A percentile compares a stretch with the other conserved stretches of the same genome.
These are phyloP conservation scores for Pugionium cornutum DNA, from an alignment of 345 rosid species.

Conservation along the genomic window DNA sequence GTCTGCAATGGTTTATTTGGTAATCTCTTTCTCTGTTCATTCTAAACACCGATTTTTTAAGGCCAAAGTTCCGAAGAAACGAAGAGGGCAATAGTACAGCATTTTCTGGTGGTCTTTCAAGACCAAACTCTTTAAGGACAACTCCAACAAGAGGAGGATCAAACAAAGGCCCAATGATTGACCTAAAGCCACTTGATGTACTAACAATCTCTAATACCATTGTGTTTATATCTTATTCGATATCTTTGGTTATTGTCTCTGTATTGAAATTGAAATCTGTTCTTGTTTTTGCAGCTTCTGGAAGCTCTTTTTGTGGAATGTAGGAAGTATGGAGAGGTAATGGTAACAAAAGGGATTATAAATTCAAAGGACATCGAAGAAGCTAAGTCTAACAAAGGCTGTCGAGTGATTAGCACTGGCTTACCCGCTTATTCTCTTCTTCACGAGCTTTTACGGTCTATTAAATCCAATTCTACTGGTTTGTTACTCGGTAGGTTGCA, in stretches of 20 bases:
- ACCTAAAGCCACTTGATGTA: constrained; percentile 86
- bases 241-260: neutral
- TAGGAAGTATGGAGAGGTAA: constrained; percentile 54
- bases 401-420: constrained; percentile 73
- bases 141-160: constrained; percentile 60
- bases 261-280: neutral
- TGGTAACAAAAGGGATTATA: constrained; percentile 73
- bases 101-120: constrained; percentile 46
- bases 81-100: constrained; percentile 37
- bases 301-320: constrained; percentile 63
- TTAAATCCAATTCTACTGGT: constrained; percentile 59
- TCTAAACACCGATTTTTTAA: neutral
- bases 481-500: constrained; percentile 64
- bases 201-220: neutral
- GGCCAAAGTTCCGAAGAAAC: constrained; percentile 58
- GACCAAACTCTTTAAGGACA: constrained; percentile 52
- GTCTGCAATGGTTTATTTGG: constrained; percentile 24
- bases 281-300: constrained; percentile 54
- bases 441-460: constrained; percentile 63
- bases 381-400: constrained; percentile 62
- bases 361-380: constrained; percentile 77
- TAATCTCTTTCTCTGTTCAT: neutral
- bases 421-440: constrained; percentile 88
- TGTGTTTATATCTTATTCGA: neutral
- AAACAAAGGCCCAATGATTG: constrained; percentile 52